These are phyloP conservation scores for Lagerstroemia speciosa DNA, from an alignment of 345 rosid species.

Conservation along the genomic window DNA sequence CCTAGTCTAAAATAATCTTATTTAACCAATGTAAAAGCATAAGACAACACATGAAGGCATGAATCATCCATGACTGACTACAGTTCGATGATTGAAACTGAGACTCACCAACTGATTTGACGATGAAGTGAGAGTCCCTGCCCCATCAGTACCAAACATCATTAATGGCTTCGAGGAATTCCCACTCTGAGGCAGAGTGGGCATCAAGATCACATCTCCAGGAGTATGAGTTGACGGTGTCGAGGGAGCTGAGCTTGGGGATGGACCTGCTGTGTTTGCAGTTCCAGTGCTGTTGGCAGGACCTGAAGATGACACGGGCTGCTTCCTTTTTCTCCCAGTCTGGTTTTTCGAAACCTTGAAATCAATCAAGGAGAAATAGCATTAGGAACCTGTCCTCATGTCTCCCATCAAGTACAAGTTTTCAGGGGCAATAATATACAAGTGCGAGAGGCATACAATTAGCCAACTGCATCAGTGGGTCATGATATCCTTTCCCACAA, in stretches of 20 bases:
- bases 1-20: background rate
- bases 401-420: background rate
- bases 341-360: conserved; percentile 84
- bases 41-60: background rate
- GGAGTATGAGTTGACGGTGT: conserved; percentile 97
- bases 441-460: background rate
- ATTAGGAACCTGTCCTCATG: conserved; percentile 26
- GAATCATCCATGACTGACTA: background rate
- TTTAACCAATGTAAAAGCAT: background rate
- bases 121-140: conserved; percentile 80
- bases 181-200: conserved; percentile 76
- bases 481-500: background rate
- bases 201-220: conserved; percentile 86
- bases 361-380: conserved; percentile 16
- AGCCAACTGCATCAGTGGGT: background rate
- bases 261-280: conserved; percentile 95
- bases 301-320: conserved; percentile 95
- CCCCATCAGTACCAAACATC: conserved; percentile 67
- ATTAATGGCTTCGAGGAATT: conserved; percentile 75
- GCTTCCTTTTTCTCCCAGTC: conserved; percentile 93
- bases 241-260: conserved; percentile 98
- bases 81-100: background rate
- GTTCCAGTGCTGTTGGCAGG: conserved; percentile 99
- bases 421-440: background rate
- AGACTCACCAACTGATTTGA: conserved; percentile 75